Percentiles rank a stretch among this genome's conserved stretches.
phyloP scores from a whole-genome alignment of 2,329 filamentous ascomycete species.

The Hypoxylon rubiginosum region DNA sequence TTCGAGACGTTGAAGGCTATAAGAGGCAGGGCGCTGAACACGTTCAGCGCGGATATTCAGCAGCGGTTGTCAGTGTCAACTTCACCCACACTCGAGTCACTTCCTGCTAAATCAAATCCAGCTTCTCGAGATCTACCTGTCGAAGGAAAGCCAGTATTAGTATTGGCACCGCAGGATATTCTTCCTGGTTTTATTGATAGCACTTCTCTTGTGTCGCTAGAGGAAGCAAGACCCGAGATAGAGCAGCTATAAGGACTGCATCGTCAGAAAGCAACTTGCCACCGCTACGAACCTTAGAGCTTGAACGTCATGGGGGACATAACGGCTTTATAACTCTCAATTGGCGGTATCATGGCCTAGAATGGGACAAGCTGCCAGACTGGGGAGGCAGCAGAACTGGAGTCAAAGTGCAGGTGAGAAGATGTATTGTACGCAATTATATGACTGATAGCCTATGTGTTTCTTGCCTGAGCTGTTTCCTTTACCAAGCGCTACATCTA shows the following conservation, averaged over 20 bases:
- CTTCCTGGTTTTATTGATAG: neutral
- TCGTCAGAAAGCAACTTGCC: neutral
- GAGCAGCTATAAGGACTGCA: neutral
- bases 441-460: neutral
- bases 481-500: too few relatives aligned
- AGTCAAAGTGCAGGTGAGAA: neutral
- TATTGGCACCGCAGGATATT: neutral
- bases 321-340: neutral
- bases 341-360: neutral
- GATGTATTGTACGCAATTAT: too few relatives aligned
- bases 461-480: neutral
- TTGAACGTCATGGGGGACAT: neutral
- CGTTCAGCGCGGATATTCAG: constrained; percentile 6
- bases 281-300: neutral
- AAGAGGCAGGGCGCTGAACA: constrained; percentile 1
- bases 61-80: neutral
- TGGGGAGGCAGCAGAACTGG: neutral
- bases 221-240: neutral
- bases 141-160: neutral
- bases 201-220: neutral
- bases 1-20: neutral
- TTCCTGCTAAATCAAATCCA: neutral
- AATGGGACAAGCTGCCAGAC: neutral
- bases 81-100: too few relatives aligned
- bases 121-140: neutral